Percentiles rank a stretch among this genome's conserved stretches.
These are phyloP conservation scores for Tylopilus sp. DNA, from an alignment of 768 basidiomycete species.

Conservation along the genomic window DNA sequence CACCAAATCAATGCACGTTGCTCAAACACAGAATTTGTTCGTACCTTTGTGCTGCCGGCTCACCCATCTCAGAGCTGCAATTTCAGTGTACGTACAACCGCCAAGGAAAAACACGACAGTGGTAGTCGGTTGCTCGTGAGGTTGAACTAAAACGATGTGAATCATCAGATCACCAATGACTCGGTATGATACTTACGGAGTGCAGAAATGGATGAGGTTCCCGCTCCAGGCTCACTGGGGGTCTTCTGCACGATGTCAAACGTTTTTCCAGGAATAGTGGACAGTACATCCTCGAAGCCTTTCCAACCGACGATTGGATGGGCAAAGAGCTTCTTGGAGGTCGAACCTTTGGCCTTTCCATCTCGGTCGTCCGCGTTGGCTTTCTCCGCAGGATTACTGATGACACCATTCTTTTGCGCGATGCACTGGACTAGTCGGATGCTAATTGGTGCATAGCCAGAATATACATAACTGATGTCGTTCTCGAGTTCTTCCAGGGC, in stretches of 20 bases:
- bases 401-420: slow-evolving; percentile 85
- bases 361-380: slow-evolving; percentile 38
- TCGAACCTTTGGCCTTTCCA: slow-evolving; percentile 36
- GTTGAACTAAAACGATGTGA: slow-evolving; percentile 35
- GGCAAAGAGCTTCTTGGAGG: slow-evolving; percentile 63
- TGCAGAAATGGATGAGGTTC: slow-evolving; percentile 28
- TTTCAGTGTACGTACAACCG: slow-evolving; percentile 96
- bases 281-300: slow-evolving; percentile 90
- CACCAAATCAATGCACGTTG: slow-evolving; percentile 11
- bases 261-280: slow-evolving; percentile 78
- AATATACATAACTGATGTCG: slow-evolving; percentile 95
- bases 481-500: slow-evolving; percentile 80
- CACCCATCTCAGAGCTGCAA: slow-evolving; percentile 93
- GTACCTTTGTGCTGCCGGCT: slow-evolving; percentile 77
- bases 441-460: slow-evolving; percentile 93
- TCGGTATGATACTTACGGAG: slow-evolving; percentile 32
- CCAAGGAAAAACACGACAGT: slow-evolving; percentile 97
- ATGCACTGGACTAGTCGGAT: slow-evolving; percentile 90
- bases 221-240: slow-evolving; percentile 26
- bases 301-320: slow-evolving; percentile 97
- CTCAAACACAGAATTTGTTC: slow-evolving; percentile 7
- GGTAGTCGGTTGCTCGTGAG: slow-evolving; percentile 64
- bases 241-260: slow-evolving; percentile 68
- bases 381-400: slow-evolving; percentile 72
- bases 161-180: background rate